Percentiles rank a stretch among this genome's conserved stretches.
Evolutionary conservation across 495 filamentous ascomycete species (phyloP).

Genomic region (Halenospora varia): DNA sequence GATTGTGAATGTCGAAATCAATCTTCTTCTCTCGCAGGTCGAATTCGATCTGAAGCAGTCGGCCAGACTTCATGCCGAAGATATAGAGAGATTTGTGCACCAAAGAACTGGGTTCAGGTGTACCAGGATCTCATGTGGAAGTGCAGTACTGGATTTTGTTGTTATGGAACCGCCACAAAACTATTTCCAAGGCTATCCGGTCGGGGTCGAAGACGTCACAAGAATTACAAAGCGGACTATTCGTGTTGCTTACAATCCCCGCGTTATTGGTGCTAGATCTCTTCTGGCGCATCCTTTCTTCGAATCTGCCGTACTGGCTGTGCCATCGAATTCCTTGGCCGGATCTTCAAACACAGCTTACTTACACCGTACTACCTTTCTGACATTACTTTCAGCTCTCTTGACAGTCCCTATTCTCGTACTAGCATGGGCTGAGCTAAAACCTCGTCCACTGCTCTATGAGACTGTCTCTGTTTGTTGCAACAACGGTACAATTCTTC

Average conservation of each 20-base stretch:
- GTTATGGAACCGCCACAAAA: neutral
- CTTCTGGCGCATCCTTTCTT: slow-evolving; percentile 41
- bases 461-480: slow-evolving; percentile 54
- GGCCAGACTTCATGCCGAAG: neutral
- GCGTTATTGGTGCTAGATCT: slow-evolving; percentile 52
- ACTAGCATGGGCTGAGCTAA: slow-evolving; percentile 70
- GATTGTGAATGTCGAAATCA: neutral
- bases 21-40: neutral
- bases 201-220: slow-evolving; percentile 27
- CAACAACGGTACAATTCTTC: slow-evolving; percentile 62
- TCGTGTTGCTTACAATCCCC: slow-evolving; percentile 50
- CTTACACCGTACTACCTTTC: slow-evolving; percentile 50
- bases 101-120: neutral
- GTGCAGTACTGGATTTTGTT: neutral
- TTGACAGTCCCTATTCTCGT: slow-evolving; percentile 75
- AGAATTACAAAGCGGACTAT: slow-evolving; percentile 41
- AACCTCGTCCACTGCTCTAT: slow-evolving; percentile 50
- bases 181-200: neutral
- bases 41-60: neutral
- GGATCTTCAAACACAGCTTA: slow-evolving; percentile 48
- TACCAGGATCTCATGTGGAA: neutral
- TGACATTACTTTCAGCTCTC: slow-evolving; percentile 52
- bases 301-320: slow-evolving; percentile 43
- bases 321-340: too few relatives aligned
- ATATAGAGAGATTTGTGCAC: neutral